These are phyloP conservation scores for Boletus chippewaensis DNA, from an alignment of 1,284 basidiomycete species.

Conservation along the genomic window DNA sequence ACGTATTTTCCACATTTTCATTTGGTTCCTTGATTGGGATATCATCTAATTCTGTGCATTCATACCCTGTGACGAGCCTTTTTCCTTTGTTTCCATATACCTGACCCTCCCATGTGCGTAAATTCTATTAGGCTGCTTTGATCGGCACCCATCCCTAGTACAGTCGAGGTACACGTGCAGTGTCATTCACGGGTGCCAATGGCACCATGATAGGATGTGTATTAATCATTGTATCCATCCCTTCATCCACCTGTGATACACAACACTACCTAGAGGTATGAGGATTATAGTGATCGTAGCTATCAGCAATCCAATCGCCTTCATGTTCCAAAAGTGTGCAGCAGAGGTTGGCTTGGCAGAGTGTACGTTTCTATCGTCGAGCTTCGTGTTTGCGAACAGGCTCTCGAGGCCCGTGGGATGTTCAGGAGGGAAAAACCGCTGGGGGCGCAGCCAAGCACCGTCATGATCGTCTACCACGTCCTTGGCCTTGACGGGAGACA, in stretches of 20 bases:
- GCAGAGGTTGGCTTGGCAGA: neutral
- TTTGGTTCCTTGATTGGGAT: conserved; percentile 3
- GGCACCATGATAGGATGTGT: conserved; percentile 9
- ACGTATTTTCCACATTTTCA: conserved; percentile 1
- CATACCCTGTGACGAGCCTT: conserved; percentile 20
- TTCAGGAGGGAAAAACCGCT: conserved; percentile 70
- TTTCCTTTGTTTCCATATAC: conserved; percentile 2
- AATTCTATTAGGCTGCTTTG: conserved; percentile 11
- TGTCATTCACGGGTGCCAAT: conserved; percentile 5
- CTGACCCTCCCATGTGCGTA: neutral
- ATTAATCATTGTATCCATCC: conserved; percentile 22
- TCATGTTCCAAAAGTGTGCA: neutral
- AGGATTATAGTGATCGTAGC: conserved; percentile 34
- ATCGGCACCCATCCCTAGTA: conserved; percentile 6
- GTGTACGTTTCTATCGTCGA: conserved; percentile 39
- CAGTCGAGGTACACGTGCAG: conserved; percentile 3
- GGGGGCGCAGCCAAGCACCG: conserved; percentile 52
- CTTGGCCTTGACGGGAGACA: conserved; percentile 24
- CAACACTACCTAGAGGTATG: conserved; percentile 23
- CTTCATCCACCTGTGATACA: conserved; percentile 20
- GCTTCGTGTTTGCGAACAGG: conserved; percentile 58
- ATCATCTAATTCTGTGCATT: conserved; percentile 11
- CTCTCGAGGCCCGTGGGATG: conserved; percentile 71
- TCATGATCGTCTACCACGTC: conserved; percentile 25
- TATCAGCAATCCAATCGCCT: conserved; percentile 33